Evolutionary conservation across 2,329 filamentous ascomycete species (phyloP).

Genomic region (Hymenoscyphus salicellus): DNA sequence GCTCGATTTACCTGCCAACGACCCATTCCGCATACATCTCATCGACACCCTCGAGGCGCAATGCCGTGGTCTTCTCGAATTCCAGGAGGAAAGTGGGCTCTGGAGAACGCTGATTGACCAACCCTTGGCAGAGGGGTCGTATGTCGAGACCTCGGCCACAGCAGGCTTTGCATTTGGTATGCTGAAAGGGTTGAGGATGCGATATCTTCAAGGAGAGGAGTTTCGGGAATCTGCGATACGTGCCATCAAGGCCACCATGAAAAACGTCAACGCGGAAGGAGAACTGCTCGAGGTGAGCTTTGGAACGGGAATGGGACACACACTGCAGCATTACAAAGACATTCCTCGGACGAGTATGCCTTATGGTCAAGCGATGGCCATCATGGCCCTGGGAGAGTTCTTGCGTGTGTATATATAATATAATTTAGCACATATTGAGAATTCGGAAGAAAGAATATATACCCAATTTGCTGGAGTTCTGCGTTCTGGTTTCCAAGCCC

Average conservation of each 20-base stretch:
- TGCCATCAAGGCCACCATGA: conserved; percentile 65
- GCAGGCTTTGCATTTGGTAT: conserved; percentile 80
- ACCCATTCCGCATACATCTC: conserved; percentile 59
- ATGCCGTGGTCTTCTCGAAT: conserved; percentile 58
- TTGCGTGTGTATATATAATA: conserved; percentile 53
- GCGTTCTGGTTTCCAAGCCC: too few species aligned
- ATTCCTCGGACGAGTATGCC: conserved; percentile 78
- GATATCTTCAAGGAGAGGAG: conserved; percentile 59
- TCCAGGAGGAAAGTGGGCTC: conserved; percentile 62
- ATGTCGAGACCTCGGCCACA: conserved; percentile 73
- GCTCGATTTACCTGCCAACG: conserved; percentile 55
- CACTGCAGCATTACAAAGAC: conserved; percentile 72
- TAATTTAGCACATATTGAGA: too few species aligned
- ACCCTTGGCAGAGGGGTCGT: conserved; percentile 63
- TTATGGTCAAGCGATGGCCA: conserved; percentile 81
- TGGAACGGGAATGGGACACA: conserved; percentile 73
- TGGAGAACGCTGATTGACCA: conserved; percentile 76
- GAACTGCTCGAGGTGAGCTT: conserved; percentile 74
- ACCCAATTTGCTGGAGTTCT: too few species aligned
- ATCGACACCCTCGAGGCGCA: conserved; percentile 66
- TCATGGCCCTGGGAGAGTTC: conserved; percentile 76
- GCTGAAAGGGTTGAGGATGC: conserved; percentile 67
- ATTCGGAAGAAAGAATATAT: too few species aligned
- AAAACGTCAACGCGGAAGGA: conserved; percentile 62
- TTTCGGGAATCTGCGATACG: conserved; percentile 61